A percentile compares a stretch with the other conserved stretches of the same genome.
phyloP scores from a whole-genome alignment of 2,329 filamentous ascomycete genomes.

The Pseudocercospora vitis region DNA sequence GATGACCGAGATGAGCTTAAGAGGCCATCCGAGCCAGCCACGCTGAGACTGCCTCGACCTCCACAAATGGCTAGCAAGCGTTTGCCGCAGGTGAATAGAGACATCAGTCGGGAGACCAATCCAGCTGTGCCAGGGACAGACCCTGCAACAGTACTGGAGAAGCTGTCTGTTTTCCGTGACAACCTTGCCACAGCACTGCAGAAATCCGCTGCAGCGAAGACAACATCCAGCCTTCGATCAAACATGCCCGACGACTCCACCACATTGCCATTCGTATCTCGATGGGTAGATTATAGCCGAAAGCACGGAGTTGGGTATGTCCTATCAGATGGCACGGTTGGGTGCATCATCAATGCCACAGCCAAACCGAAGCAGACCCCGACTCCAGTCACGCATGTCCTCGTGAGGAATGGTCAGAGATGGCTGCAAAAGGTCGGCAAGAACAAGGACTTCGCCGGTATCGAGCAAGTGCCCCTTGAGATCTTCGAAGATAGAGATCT shows the following conservation, averaged over 20 bases:
- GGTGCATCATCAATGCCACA: conserved; percentile 59
- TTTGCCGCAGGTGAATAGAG: conserved; percentile 29
- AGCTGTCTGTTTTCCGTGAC: conserved; percentile 47
- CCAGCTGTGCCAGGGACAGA: conserved; percentile 42
- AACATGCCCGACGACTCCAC: conserved; percentile 35
- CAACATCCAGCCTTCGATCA: conserved; percentile 25
- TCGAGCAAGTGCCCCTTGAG: conserved; percentile 55
- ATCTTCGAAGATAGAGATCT: conserved; percentile 73
- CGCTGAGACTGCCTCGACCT: conserved; percentile 32
- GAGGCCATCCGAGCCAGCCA: conserved; percentile 17
- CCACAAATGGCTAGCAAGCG: conserved; percentile 31
- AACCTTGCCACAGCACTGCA: conserved; percentile 48
- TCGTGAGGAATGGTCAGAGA: conserved; percentile 69
- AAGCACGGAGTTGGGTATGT: conserved; percentile 85
- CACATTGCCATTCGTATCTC: conserved; percentile 59
- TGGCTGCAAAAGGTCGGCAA: conserved; percentile 54
- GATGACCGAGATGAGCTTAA: conserved; percentile 29
- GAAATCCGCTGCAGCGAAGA: conserved; percentile 29
- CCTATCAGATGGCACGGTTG: conserved; percentile 76
- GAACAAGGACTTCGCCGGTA: conserved; percentile 61
- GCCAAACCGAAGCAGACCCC: conserved; percentile 29
- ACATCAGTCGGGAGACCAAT: conserved; percentile 17
- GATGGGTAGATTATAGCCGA: conserved; percentile 88
- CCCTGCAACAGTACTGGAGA: conserved; percentile 47
- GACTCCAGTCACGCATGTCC: conserved; percentile 67